Percentiles rank a stretch among this genome's conserved stretches.
These are phyloP conservation scores for Blastocystis sp. DNA, from an alignment of 352 stramenopile species.

Conservation along the genomic window DNA sequence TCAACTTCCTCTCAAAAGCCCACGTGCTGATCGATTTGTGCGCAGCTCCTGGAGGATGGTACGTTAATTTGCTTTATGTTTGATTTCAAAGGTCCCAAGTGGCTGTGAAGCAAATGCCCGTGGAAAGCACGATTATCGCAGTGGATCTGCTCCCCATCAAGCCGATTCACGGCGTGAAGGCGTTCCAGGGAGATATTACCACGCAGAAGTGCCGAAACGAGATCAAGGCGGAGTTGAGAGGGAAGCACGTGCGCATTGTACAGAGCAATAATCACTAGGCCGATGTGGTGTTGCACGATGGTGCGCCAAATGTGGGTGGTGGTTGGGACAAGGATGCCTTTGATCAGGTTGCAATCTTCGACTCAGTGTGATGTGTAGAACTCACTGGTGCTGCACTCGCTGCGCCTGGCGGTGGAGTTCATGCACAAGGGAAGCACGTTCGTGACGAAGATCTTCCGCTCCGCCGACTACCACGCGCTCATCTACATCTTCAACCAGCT, in stretches of 20 bases:
- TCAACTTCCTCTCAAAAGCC: slow-evolving; percentile 90
- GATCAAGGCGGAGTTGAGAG: slow-evolving; percentile 87
- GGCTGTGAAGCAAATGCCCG: slow-evolving; percentile 75
- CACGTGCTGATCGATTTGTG: slow-evolving; percentile 97
- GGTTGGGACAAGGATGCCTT: slow-evolving; percentile 97
- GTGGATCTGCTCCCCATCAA: slow-evolving; percentile 98
- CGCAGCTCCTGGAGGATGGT: slow-evolving; percentile 95
- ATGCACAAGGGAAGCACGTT: slow-evolving; percentile 82
- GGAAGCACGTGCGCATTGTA: slow-evolving; percentile 75
- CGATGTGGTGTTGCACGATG: slow-evolving; percentile 97
- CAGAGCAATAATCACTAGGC: slow-evolving; percentile 71
- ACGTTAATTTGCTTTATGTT: slow-evolving; percentile 85
- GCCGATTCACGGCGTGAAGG: slow-evolving; percentile 91
- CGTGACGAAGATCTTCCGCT: slow-evolving; percentile 78
- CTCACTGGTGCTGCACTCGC: slow-evolving; percentile 88
- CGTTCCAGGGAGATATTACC: slow-evolving; percentile 91
- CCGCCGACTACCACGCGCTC: slow-evolving; percentile 94
- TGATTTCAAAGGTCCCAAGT: slow-evolving; percentile 75
- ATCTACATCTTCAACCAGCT: slow-evolving; percentile 98
- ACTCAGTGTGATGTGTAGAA: slow-evolving; percentile 74
- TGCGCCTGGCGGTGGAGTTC: slow-evolving; percentile 94
- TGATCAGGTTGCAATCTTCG: slow-evolving; percentile 78
- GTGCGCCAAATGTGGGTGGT: slow-evolving; percentile 95
- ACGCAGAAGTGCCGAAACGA: slow-evolving; percentile 82
- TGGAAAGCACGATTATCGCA: slow-evolving; percentile 84